Conservation (phyloP, 805 yeast species). For the Suhomyces faveliae region DNA sequence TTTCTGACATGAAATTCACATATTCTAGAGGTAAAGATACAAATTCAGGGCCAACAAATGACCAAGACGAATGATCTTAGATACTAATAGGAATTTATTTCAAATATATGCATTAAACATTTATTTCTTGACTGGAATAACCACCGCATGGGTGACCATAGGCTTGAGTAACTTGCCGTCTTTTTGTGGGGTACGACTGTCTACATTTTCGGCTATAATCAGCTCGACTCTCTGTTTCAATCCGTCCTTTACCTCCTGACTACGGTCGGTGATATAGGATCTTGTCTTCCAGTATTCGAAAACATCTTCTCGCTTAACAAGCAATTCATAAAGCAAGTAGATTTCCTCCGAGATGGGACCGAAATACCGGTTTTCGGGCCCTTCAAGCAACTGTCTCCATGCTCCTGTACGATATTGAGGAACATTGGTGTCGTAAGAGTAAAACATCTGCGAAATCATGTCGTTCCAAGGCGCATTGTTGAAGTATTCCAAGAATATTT, state of each 20-base stretch:
- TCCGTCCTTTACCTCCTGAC: constrained; percentile 32
- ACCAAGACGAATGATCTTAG: not conserved
- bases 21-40: not conserved
- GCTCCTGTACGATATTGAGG: constrained; percentile 54
- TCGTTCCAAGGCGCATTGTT: constrained; percentile 36
- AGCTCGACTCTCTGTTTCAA: constrained; percentile 31
- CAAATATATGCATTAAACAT: not conserved
- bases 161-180: constrained; percentile 12
- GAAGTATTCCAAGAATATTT: constrained; percentile 16
- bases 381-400: constrained; percentile 44
- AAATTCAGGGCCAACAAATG: not conserved
- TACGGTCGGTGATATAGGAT: constrained; percentile 50
- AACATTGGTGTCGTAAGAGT: constrained; percentile 40
- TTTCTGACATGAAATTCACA: not conserved
- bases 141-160: constrained; percentile 14
- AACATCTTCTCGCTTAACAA: constrained; percentile 33
- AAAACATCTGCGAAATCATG: constrained; percentile 31
- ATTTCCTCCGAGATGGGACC: constrained; percentile 32
- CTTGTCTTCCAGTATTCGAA: constrained; percentile 55
- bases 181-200: not conserved
- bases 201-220: constrained; percentile 11
- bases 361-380: constrained; percentile 30
- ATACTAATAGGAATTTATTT: not conserved
- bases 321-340: constrained; percentile 27
- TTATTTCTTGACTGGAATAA: constrained; percentile 5